Evolutionary conservation across 257 asterid genomes (phyloP).

Genomic region (Solanum pennellii): DNA sequence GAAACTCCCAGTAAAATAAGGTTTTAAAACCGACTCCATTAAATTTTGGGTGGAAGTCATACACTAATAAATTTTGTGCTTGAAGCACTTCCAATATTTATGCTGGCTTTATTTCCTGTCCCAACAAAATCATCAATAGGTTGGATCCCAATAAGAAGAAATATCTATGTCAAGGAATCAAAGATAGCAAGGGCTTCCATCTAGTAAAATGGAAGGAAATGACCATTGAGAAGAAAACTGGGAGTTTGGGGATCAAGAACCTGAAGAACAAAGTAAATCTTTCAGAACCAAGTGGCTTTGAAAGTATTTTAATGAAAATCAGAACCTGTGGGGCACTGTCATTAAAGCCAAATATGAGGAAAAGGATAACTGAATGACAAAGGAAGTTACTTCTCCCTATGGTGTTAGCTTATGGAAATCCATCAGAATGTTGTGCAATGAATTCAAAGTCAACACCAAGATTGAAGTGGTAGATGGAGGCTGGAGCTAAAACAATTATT

Average conservation of each 20-base stretch:
- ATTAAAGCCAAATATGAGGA: not conserved
- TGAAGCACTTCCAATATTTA: too few relatives aligned
- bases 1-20: not conserved
- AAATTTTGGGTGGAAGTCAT: too few relatives aligned
- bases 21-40: not conserved
- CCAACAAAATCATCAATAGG: too few relatives aligned
- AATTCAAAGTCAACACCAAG: not conserved
- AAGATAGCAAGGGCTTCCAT: too few relatives aligned
- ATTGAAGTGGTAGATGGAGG: not conserved
- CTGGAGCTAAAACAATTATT: not conserved
- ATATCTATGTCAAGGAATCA: too few relatives aligned
- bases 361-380: not conserved
- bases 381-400: not conserved
- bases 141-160: too few relatives aligned
- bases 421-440: not conserved
- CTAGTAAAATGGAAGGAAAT: too few relatives aligned
- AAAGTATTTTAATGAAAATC: not conserved
- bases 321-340: not conserved
- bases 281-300: not conserved
- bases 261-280: not conserved
- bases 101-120: too few relatives aligned
- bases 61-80: too few relatives aligned
- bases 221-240: too few relatives aligned
- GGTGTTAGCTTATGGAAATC: not conserved
- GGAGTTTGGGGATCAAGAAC: not conserved